A percentile compares a stretch with the other conserved stretches of the same genome.
phyloP scores from a whole-genome alignment of 2,329 filamentous ascomycete species.

The Aureobasidium melanogenum region DNA sequence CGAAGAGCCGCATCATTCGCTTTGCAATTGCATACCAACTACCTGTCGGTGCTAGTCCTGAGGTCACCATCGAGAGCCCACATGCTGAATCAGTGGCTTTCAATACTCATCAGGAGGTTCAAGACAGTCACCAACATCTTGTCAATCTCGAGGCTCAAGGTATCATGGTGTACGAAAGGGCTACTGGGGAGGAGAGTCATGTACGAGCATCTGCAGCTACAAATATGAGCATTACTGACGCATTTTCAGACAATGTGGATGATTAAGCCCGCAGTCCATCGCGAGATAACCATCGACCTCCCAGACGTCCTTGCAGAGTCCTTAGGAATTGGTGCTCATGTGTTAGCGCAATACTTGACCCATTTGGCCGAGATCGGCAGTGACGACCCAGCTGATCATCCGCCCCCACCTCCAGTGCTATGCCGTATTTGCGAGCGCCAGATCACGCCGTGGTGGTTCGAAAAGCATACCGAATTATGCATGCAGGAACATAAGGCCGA shows the following conservation, averaged over 20 bases:
- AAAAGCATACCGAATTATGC: constrained; percentile 95
- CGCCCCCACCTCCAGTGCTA: constrained; percentile 74
- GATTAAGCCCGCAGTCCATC: constrained; percentile 82
- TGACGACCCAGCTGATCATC: constrained; percentile 64
- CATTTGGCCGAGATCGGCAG: constrained; percentile 74
- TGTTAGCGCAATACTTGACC: constrained; percentile 88
- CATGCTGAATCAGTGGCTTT: background rate
- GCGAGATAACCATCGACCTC: constrained; percentile 93
- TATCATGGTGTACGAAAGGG: constrained; percentile 93
- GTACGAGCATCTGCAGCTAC: constrained; percentile 41
- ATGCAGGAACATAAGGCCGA: constrained; percentile 92
- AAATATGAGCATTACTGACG: constrained; percentile 25
- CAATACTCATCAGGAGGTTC: constrained; percentile 22
- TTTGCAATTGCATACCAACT: constrained; percentile 56
- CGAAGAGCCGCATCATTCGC: constrained; percentile 79
- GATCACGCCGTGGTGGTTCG: constrained; percentile 98
- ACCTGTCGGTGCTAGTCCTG: background rate
- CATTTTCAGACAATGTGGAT: constrained; percentile 93
- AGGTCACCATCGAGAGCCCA: background rate
- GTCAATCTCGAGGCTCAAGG: constrained; percentile 90
- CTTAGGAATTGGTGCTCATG: constrained; percentile 85
- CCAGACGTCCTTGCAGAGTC: constrained; percentile 84
- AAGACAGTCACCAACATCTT: constrained; percentile 31
- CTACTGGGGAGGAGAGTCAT: constrained; percentile 80
- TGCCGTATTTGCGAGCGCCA: constrained; percentile 97